These are phyloP conservation scores for Botrytis hyacinthi DNA, from an alignment of 2,329 filamentous ascomycete species.

Conservation along the genomic window DNA sequence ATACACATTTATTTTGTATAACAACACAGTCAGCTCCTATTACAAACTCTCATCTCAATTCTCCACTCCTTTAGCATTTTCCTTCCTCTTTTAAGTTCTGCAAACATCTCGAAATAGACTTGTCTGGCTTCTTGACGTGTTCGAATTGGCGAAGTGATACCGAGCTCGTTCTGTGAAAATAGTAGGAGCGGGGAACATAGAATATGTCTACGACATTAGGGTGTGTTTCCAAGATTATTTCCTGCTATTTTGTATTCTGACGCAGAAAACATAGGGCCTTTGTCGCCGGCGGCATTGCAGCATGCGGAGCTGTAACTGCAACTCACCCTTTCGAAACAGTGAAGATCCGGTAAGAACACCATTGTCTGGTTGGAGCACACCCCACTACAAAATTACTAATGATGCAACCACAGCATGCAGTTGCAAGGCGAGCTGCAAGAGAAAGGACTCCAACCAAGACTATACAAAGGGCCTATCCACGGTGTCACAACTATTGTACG, in stretches of 20 bases:
- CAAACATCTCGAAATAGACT: neutral
- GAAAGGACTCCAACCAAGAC: slow-evolving; percentile 77
- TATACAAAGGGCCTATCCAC: slow-evolving; percentile 90
- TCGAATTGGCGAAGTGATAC: slow-evolving; percentile 26
- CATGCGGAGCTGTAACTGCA: slow-evolving; percentile 94
- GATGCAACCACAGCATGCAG: slow-evolving; percentile 66
- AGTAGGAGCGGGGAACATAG: slow-evolving; percentile 28
- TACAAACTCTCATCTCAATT: neutral
- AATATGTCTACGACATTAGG: slow-evolving; percentile 55
- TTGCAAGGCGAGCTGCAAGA: slow-evolving; percentile 91
- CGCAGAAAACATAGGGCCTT: slow-evolving; percentile 60
- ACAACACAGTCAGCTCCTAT: slow-evolving; percentile 5
- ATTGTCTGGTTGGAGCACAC: slow-evolving; percentile 5
- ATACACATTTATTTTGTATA: neutral
- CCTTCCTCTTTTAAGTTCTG: neutral
- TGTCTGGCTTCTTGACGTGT: slow-evolving; percentile 3
- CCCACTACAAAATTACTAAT: slow-evolving; percentile 22
- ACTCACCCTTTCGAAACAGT: slow-evolving; percentile 98
- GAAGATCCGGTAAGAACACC: slow-evolving; percentile 76
- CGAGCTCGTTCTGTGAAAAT: slow-evolving; percentile 16
- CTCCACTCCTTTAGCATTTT: neutral
- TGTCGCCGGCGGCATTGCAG: slow-evolving; percentile 92
- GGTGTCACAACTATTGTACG: slow-evolving; percentile 85
- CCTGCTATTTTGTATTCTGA: neutral
- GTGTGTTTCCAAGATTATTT: slow-evolving; percentile 37